Evolutionary conservation across 1,284 basidiomycete genomes (phyloP), one percentile per base, ranked within the genome.

Genomic region (Cutaneotrichosporon cutaneum): DNA sequence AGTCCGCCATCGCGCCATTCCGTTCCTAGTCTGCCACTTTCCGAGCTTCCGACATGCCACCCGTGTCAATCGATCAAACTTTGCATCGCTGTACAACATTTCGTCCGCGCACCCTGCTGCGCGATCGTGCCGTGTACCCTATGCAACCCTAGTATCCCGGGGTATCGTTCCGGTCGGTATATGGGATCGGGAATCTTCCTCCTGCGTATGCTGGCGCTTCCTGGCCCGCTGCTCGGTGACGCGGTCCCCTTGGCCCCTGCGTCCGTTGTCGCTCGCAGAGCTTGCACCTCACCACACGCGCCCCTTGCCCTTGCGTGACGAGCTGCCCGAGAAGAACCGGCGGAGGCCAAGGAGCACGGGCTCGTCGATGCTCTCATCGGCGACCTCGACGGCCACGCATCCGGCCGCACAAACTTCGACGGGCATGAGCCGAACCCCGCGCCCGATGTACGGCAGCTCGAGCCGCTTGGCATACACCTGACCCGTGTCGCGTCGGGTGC

Each of bases 381-480:
- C 52, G 9, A 54, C 52, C 52, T 54, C 52, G 21, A 54, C 52
- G 4, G 52, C 52, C 1, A 54, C 13, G 11, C 33, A 36, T 3
- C 33, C 52, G 5, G 35, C 7, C 35, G 52, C 33, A 33, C 52
- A 36, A 22, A 54, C 52, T 6, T 54, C 52, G 52, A 54, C 52
- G 22, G 52, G 52, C 52, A 54, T 36, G 35, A 54, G 52, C 5
- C 52, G 52, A 11, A 7, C 21, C 10, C 52, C 52, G 6, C 33
- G 52, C 22, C 22, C 35, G 6, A 36, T 33, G 32, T 24, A 39
- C 11, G 52, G 52, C 52, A 54, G 21, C 13, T 54, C 33, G 18
- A 54, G 22, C 16, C 8, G 35, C 30, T n/a, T 33, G 16, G 52
- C 22, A 14, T 11, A 22, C 11, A 54, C 35, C 22, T 36, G n/a